These are phyloP conservation scores for Juglanconis sp. DNA, from an alignment of 2,329 filamentous ascomycete genomes.

Conservation along the genomic window DNA sequence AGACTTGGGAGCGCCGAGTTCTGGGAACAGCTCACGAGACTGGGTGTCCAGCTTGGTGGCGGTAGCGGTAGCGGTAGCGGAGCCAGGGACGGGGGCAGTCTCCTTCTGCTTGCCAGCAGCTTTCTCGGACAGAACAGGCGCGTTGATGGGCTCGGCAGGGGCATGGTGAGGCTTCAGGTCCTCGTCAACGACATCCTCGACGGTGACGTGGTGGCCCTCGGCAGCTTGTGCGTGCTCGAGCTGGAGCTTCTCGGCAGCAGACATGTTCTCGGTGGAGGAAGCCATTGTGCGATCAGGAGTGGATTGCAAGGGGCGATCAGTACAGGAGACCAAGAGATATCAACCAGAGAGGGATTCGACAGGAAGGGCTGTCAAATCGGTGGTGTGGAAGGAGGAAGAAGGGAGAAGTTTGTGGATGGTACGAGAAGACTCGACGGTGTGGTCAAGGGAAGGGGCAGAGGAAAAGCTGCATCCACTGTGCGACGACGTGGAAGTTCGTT, in stretches of 20 bases:
- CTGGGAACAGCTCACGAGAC: slow-evolving; percentile 91
- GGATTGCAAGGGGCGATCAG: slow-evolving; percentile 14
- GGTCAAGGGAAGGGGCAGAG: slow-evolving; percentile 1
- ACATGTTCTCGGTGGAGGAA: slow-evolving; percentile 41
- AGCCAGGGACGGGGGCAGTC: slow-evolving; percentile 8
- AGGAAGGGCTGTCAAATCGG: slow-evolving; percentile 19
- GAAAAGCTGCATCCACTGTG: slow-evolving; percentile 6
- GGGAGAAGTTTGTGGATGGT: slow-evolving; percentile 4
- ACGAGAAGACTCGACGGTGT: neutral
- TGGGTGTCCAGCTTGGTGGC: slow-evolving; percentile 67
- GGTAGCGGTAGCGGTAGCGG: slow-evolving; percentile 34
- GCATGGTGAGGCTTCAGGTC: slow-evolving; percentile 44
- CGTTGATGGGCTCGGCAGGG: slow-evolving; percentile 43
- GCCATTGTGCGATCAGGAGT: slow-evolving; percentile 36
- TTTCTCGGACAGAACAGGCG: slow-evolving; percentile 56
- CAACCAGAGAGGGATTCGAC: slow-evolving; percentile 18
- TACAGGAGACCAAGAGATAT: slow-evolving; percentile 20
- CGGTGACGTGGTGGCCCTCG: slow-evolving; percentile 54
- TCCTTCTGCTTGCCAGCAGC: slow-evolving; percentile 65
- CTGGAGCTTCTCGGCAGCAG: slow-evolving; percentile 60
- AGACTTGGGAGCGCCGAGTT: slow-evolving; percentile 68
- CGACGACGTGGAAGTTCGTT: slow-evolving; percentile 17
- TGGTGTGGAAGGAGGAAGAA: neutral
- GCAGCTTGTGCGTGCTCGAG: slow-evolving; percentile 56
- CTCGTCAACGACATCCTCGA: slow-evolving; percentile 81